Evolutionary conservation across 768 basidiomycete species (phyloP).

Genomic region (Suillus plorans): DNA sequence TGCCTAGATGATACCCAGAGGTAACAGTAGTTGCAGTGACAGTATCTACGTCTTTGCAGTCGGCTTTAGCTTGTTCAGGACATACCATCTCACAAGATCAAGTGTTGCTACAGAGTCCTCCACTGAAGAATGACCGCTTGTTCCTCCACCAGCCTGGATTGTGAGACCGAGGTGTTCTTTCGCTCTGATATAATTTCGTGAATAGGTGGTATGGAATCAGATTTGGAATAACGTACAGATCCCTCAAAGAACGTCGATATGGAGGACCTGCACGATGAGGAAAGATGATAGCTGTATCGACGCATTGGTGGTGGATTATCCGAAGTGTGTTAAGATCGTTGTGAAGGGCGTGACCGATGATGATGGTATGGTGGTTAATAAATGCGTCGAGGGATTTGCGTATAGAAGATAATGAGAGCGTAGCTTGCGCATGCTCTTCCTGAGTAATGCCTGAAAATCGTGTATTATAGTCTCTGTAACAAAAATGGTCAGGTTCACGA

Average conservation of each 20-base stretch:
- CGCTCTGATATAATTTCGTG: constrained; percentile 47
- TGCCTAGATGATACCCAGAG: constrained; percentile 11
- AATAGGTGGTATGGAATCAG: background rate
- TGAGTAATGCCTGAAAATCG: constrained; percentile 82
- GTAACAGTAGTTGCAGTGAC: background rate
- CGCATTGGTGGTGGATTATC: constrained; percentile 78
- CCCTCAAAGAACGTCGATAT: constrained; percentile 76
- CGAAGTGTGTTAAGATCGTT: constrained; percentile 92
- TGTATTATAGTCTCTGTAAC: constrained; percentile 82
- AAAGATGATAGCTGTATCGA: constrained; percentile 88
- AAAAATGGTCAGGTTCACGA: constrained; percentile 4
- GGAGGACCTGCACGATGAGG: constrained; percentile 79
- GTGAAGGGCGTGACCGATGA: constrained; percentile 90
- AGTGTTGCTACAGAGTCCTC: constrained; percentile 90
- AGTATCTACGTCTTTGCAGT: constrained; percentile 16
- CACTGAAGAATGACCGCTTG: constrained; percentile 82
- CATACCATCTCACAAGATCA: constrained; percentile 82
- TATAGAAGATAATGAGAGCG: constrained; percentile 64
- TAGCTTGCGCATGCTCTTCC: constrained; percentile 58
- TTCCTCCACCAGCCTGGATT: constrained; percentile 79
- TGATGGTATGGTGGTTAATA: constrained; percentile 78
- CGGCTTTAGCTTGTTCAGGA: constrained; percentile 57
- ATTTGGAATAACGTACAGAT: constrained; percentile 56
- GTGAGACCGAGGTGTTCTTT: constrained; percentile 77
- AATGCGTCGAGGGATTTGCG: constrained; percentile 66